These are phyloP conservation scores for Mentha longifolia DNA, from an alignment of 257 asterid genomes.

Conservation along the genomic window DNA sequence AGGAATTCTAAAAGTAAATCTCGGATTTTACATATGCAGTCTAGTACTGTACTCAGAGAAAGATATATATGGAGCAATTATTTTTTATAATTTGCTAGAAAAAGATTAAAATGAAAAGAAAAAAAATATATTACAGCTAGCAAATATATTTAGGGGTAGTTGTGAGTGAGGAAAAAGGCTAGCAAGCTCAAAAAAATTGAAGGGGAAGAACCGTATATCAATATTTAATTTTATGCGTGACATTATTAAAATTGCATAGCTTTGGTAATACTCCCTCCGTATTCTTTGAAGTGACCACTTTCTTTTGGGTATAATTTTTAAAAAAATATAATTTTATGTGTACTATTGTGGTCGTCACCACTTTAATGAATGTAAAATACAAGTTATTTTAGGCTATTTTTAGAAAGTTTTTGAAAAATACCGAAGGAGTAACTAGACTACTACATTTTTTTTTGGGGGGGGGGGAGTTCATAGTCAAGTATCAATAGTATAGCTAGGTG, in stretches of 20 bases:
- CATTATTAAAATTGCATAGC: background rate
- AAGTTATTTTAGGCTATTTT: no score
- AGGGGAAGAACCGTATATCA: conserved; percentile 2
- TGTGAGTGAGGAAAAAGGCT: conserved; percentile 20
- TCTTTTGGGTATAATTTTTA: no score
- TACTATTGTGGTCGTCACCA: no score
- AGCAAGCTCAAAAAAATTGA: conserved; percentile 19
- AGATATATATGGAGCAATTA: background rate
- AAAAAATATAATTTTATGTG: background rate
- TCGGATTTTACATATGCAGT: conserved; percentile 22
- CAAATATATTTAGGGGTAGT: background rate
- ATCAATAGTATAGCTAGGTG: no score
- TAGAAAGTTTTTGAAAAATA: no score
- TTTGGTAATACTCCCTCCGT: no score
- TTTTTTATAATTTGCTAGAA: background rate
- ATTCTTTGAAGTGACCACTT: no score
- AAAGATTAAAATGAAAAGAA: conserved; percentile 3
- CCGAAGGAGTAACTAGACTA: no score
- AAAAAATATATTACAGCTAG: conserved; percentile 26
- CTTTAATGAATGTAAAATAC: no score
- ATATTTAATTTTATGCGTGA: background rate
- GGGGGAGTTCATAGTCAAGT: no score
- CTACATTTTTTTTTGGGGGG: no score
- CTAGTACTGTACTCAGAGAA: background rate
- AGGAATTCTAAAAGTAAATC: conserved; percentile 36